Base-by-base conservation (phyloP, 75 land plant species). In the Adiantum capillusveneris region DNA sequence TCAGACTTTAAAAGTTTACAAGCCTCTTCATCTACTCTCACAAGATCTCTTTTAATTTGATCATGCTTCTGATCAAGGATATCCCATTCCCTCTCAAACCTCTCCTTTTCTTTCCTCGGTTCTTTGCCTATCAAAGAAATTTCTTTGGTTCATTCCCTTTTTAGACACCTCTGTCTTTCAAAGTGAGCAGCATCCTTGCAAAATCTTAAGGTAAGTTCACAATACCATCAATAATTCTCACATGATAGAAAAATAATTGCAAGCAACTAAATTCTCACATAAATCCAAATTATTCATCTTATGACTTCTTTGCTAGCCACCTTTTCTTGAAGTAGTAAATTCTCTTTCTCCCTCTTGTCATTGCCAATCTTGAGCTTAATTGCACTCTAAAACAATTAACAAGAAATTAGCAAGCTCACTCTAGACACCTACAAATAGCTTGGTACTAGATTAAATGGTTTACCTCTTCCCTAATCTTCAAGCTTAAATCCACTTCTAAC, bases 41-140 rank as follows among this genome's bases (percentile, higher is more conserved):
- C 84, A 13, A 77, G 63, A 59, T 94, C 91, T 44, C 71, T 81
- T 62, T 57, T 72, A 20, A 90, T 64, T 20, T 77, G 78, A 31
- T 77, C 85, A 51, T 76, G 81, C 71, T 88, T 85, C 68, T 89
- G 96, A 71, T 94, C 98, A 68, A 94, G 88, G 5, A 84, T 52
- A 42, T 94, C 90, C 96, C 96, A 89, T 53, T 94, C 86, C n/a
- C 65, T 58, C 71, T 94, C 96, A 77, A 94, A 86, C 30, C 79
- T 79, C 11, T 87, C 83, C 63, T 89, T 94, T 60, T 94, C 85
- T 41, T 66, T 58, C 39, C 77, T 76, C 65, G 89, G 51, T 60
- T 76, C 70, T 19, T 94, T 81, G 36, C 70, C 75, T 57, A 83
- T 80, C 53, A 65, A 71, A 44, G 60, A 58, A 28, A 94, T 58